Conservation (phyloP, 2,329 filamentous ascomycete species). For the Lizonia empirigonia region DNA sequence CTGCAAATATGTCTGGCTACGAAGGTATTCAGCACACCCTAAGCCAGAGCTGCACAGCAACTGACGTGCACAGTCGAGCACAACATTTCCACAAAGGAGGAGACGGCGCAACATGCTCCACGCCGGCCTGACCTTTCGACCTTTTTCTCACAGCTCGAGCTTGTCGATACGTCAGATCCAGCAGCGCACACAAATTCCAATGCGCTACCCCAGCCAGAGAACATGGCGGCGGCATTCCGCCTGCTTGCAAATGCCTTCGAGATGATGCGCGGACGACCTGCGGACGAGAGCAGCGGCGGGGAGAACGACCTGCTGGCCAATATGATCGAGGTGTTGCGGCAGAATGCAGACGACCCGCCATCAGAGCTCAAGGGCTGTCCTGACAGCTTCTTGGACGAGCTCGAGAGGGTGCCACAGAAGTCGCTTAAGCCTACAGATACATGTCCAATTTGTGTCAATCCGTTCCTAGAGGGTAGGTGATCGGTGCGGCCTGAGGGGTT, state of each 20-base stretch:
- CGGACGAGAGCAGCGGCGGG: slow-evolving; percentile 35
- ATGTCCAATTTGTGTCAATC: slow-evolving; percentile 66
- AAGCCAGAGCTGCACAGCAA: slow-evolving; percentile 14
- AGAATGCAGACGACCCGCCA: slow-evolving; percentile 64
- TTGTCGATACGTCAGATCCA: slow-evolving; percentile 60
- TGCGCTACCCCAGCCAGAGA: slow-evolving; percentile 64
- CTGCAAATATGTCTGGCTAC: slow-evolving; percentile 53
- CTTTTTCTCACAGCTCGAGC: slow-evolving; percentile 68
- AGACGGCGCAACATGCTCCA: slow-evolving; percentile 46
- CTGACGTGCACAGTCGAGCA: slow-evolving; percentile 54
- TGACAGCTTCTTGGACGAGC: slow-evolving; percentile 64
- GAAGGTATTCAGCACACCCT: slow-evolving; percentile 45
- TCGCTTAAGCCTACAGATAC: slow-evolving; percentile 58
- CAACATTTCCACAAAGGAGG: slow-evolving; percentile 50
- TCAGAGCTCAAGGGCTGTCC: slow-evolving; percentile 65
- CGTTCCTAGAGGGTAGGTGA: slow-evolving; percentile 62
- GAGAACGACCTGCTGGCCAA: slow-evolving; percentile 54
- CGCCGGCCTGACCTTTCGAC: slow-evolving; percentile 68
- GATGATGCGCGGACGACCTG: slow-evolving; percentile 57
- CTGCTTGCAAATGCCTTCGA: slow-evolving; percentile 66
- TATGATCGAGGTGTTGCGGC: slow-evolving; percentile 62
- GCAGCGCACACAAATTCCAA: slow-evolving; percentile 60
- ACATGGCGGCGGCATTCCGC: slow-evolving; percentile 65
- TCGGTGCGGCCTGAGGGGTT: neutral
- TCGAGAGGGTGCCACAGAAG: slow-evolving; percentile 64